Base-by-base conservation (phyloP, 495 filamentous ascomycete species). In the Lophiostoma macrostomum region DNA sequence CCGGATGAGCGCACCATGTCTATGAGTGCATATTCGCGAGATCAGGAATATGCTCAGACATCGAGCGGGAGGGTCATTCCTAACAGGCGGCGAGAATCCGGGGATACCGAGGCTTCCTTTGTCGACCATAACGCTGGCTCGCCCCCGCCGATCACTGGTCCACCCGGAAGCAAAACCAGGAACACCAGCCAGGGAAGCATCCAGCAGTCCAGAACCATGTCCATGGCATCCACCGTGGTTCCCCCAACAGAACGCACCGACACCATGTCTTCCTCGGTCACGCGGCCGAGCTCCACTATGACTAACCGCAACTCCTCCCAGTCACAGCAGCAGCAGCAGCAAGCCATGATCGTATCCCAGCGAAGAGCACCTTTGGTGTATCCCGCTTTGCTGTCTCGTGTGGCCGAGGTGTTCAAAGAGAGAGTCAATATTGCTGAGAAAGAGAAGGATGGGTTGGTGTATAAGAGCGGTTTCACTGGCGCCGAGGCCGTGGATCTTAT, bases 1-100 rank as follows among this genome's bases (percentile, higher is more conserved):
- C 86, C 93, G 64, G 84, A 97, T 64, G 91, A 96, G 64, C 80
- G 94, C 41, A 82, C 93, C 41, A 97, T 97, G 93, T 95, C 91
- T 23, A 83, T 99, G 82, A 90, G 84, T 13, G 86, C 86, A 2
- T 95, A 95, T 66, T 77, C 84, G 13, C 71, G 82, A 53, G 87
- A 91, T 53, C 77, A 80, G 39, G 88, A 97, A 50, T 76, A 85
- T 50, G 77, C 84, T 48, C 93, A 95, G 63, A 96, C 90, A 18
- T 88, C 87, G 79, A 95, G 86, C 60, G 94, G 94, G 43, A 79
- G 94, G 49, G 77, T 94, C 0, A 96, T 99, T 62, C 94, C 86
- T 4, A 74, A 69, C 50, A 73, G 80, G 57, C 66, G 78, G 63
- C 74, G 83, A 58, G 77, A 81, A 44, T 82, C 85, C 12, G 56